Evolutionary conservation across 148 eudicot species (phyloP), one percentile per base, ranked within the genome.

Genomic region (Bassia scoparia): DNA sequence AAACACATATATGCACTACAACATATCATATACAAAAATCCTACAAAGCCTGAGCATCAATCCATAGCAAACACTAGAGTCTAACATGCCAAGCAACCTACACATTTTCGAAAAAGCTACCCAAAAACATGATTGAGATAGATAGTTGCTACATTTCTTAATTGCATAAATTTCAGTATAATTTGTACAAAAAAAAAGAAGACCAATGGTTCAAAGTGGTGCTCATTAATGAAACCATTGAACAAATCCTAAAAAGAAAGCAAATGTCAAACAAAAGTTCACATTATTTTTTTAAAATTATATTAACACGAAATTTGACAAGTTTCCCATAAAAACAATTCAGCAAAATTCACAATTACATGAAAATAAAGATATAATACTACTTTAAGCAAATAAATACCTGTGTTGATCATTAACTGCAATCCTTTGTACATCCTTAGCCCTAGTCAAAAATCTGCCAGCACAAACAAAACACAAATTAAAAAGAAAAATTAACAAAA

Each of bases 381-480:
- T 24, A 56, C 14, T 24, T 1, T 5, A 56, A 24, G 1, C 63
- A 27, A 21, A 62, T 37, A 41, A 18, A 64, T 79, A 79, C 98
- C 97, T 88, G 80, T 88, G 81, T 33, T 78, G 86, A 83, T 88
- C 98, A 67, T 79, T 85, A 2, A 86, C 81, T 83, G 82, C 88
- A 79, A 91, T 85, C 78, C 75, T 78, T 82, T 85, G 77, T 23
- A 84, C 82, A 50, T 89, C 88, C 73, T 91, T 94, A 66, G 93
- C 81, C 81, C 97, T 81, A 24, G 91, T 88, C 34, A 91, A 74
- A 75, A 82, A 83, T 73, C 98, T 91, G 86, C 84, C 85, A 34
- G 21, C 58, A 55, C 34, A n/a, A 63, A 17, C 56, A 3, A 38
- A 41, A 44, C 2, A 33, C 62, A 48, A 31, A 34, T 27, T 9